Conservation (phyloP, 352 stramenopile genomes). For the Hyaloperonospora brassicae region DNA sequence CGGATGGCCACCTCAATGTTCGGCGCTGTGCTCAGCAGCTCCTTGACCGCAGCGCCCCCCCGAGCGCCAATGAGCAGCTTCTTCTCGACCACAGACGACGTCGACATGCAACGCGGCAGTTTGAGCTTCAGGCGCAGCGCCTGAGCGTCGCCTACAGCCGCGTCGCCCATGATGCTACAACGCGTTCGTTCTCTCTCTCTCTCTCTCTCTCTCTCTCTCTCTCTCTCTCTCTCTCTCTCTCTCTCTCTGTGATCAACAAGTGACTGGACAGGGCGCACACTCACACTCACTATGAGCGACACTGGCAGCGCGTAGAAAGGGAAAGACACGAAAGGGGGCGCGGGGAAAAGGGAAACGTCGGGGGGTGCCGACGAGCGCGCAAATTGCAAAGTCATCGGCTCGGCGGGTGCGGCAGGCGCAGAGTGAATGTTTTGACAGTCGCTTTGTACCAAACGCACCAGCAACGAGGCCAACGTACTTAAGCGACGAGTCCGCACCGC, state of each 20-base stretch:
- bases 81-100: conserved; percentile 25
- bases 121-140: conserved; percentile 54
- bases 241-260: too few relatives aligned
- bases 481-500: conserved; percentile 12
- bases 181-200: conserved; percentile 5
- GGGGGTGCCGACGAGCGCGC: conserved; percentile 12
- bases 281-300: too few relatives aligned
- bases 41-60: conserved; percentile 68
- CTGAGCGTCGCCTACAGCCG: conserved; percentile 22
- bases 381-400: conserved; percentile 30
- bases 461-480: conserved; percentile 15
- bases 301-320: too few relatives aligned
- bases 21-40: conserved; percentile 72
- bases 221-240: too few relatives aligned
- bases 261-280: too few relatives aligned
- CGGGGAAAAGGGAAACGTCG: conserved; percentile 2
- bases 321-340: not conserved
- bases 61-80: conserved; percentile 61
- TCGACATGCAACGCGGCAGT: conserved; percentile 32
- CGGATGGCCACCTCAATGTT: conserved; percentile 80
- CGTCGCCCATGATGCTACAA: conserved; percentile 32
- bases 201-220: not conserved
- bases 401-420: conserved; percentile 15
- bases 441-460: conserved; percentile 10
- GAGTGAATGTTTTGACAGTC: conserved; percentile 28